Evolutionary conservation across 139 green algal species (phyloP).

Genomic region (Chlorella sp.): DNA sequence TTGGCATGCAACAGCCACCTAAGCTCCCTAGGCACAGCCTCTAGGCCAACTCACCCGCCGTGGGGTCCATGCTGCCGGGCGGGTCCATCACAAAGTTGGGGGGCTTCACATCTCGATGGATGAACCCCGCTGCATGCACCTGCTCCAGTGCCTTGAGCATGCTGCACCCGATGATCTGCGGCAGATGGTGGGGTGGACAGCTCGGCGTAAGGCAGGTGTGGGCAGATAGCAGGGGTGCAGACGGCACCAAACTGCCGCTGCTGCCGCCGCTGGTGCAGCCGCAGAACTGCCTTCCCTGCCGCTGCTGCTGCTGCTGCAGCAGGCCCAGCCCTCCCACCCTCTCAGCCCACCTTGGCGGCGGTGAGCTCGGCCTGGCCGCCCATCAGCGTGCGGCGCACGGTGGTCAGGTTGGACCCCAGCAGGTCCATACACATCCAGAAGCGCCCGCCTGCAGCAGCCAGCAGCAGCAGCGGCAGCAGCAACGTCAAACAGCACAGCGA

Average conservation of each 20-base stretch:
- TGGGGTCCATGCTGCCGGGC: neutral
- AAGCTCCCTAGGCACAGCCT: no score
- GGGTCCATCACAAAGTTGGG: conserved; percentile 79
- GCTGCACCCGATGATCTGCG: neutral
- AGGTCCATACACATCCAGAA: conserved; percentile 90
- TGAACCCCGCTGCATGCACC: conserved; percentile 69
- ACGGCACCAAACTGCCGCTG: no score
- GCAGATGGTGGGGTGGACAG: neutral
- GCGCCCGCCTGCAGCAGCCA: conserved; percentile 48
- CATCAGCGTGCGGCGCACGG: conserved; percentile 48
- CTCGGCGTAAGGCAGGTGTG: no score
- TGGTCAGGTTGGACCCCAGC: conserved; percentile 78
- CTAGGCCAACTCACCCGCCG: neutral
- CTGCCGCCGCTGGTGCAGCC: no score
- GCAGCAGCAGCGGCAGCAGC: neutral
- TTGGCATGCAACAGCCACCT: no score
- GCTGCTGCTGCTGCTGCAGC: no score
- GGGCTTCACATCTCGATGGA: conserved; percentile 90
- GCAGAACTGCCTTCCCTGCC: no score
- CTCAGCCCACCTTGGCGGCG: conserved; percentile 34
- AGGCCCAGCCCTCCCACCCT: neutral
- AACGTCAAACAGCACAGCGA: neutral
- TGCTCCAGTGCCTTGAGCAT: conserved; percentile 69
- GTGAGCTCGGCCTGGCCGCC: conserved; percentile 49
- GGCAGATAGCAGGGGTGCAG: no score